phyloP scores from a whole-genome alignment of 164 flowering plant genomes.

The Magnolia kwangsiensis region DNA sequence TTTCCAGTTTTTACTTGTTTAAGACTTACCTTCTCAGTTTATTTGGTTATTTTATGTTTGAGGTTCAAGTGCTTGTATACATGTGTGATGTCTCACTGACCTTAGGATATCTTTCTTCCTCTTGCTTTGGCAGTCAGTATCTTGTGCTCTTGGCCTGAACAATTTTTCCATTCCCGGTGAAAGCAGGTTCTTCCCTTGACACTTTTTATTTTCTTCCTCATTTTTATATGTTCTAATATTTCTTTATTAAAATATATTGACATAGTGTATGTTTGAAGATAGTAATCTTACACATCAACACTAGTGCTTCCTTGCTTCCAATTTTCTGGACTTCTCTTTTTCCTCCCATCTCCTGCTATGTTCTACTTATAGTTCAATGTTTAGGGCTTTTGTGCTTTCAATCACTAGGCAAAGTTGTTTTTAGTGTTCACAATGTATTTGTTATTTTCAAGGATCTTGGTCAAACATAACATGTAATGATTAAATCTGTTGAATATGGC shows the following conservation, averaged over 20 bases:
- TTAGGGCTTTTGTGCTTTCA: not conserved
- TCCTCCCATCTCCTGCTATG: not conserved
- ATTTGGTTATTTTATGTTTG: not conserved
- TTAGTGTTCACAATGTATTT: too few species aligned
- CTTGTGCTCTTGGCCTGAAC: constrained; percentile 82
- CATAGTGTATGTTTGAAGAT: not conserved
- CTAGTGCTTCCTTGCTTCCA: not conserved
- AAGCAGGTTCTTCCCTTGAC: constrained; percentile 51
- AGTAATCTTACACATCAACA: not conserved
- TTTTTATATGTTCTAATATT: not conserved
- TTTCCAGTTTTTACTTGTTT: not conserved
- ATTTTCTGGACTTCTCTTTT: not conserved
- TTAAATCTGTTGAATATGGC: not conserved
- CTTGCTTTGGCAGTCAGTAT: constrained; percentile 56
- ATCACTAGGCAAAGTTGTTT: not conserved
- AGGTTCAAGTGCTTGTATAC: not conserved
- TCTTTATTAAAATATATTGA: not conserved
- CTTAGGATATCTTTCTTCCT: not conserved
- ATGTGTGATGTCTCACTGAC: not conserved
- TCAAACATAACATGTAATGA: not conserved
- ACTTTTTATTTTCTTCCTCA: not conserved
- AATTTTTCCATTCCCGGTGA: constrained; percentile 61
- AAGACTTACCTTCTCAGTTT: not conserved
- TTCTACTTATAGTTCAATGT: not conserved
- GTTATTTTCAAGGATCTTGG: not conserved